Evolutionary conservation across 202 grass and related monocot species (phyloP).

Genomic region (Carex arenaria): DNA sequence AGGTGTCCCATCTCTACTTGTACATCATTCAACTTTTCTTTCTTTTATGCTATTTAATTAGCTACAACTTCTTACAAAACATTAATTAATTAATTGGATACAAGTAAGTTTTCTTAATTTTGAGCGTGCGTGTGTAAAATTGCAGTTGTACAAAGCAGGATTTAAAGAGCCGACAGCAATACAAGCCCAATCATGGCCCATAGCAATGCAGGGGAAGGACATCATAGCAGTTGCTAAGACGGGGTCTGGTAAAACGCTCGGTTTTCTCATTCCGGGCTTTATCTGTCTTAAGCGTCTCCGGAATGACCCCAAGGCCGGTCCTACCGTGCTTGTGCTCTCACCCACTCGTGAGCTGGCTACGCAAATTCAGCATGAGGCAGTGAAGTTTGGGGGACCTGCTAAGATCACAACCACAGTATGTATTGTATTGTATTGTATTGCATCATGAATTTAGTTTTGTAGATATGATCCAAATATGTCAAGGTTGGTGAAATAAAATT

Average conservation of each 20-base stretch:
- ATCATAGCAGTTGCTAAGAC: slow-evolving; percentile 89
- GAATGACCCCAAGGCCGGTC: slow-evolving; percentile 64
- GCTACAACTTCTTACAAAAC: too few species aligned
- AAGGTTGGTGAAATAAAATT: not conserved
- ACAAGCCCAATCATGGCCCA: slow-evolving; percentile 95
- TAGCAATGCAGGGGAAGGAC: slow-evolving; percentile 64
- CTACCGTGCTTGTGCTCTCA: slow-evolving; percentile 71
- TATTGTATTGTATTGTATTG: not conserved
- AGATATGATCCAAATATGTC: not conserved
- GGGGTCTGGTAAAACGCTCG: slow-evolving; percentile 93
- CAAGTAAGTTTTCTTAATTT: too few species aligned
- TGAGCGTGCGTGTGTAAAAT: too few species aligned
- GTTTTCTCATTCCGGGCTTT: slow-evolving; percentile 88
- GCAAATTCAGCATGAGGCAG: slow-evolving; percentile 91
- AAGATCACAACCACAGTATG: slow-evolving; percentile 75
- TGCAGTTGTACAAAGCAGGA: slow-evolving; percentile 51
- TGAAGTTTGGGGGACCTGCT: slow-evolving; percentile 87
- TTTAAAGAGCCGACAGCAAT: slow-evolving; percentile 74
- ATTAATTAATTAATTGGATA: too few species aligned
- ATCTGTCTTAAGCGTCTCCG: slow-evolving; percentile 54
- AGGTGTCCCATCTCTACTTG: too few species aligned
- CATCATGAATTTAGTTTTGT: not conserved
- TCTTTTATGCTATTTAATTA: too few species aligned
- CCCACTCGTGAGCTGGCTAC: slow-evolving; percentile 91
- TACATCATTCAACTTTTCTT: too few species aligned